These are phyloP conservation scores for Lactifluus subvellereus DNA, from an alignment of 768 basidiomycete species.

Conservation along the genomic window DNA sequence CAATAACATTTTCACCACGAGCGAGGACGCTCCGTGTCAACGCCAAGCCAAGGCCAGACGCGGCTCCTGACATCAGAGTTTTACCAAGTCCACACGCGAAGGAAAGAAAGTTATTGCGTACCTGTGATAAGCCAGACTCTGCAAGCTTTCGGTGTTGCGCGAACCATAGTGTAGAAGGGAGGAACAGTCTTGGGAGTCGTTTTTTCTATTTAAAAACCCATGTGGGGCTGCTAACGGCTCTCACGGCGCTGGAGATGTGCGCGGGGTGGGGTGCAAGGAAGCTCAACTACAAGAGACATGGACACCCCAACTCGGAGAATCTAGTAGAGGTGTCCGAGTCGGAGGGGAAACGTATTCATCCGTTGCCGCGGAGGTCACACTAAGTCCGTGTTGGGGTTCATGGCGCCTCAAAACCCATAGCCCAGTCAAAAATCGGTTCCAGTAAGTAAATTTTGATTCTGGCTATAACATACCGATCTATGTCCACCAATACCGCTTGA, in stretches of 20 bases:
- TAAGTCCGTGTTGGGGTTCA: too few relatives aligned
- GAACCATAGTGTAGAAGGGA: background rate
- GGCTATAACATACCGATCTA: too few relatives aligned
- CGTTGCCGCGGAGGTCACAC: too few relatives aligned
- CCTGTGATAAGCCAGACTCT: slow-evolving; percentile 20
- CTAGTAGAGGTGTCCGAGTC: background rate
- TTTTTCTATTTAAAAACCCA: background rate
- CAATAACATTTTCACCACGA: slow-evolving; percentile 17
- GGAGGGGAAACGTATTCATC: background rate
- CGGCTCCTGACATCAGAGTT: slow-evolving; percentile 1
- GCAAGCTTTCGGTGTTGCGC: background rate
- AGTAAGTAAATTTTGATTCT: too few relatives aligned
- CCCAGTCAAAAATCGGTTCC: too few relatives aligned
- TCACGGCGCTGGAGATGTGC: background rate
- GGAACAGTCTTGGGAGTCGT: background rate
- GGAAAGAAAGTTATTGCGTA: background rate
- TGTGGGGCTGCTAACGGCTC: background rate
- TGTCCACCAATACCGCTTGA: too few relatives aligned
- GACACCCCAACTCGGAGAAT: too few relatives aligned
- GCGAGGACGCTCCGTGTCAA: slow-evolving; percentile 5
- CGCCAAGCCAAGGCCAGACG: slow-evolving; percentile 15
- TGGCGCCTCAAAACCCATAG: too few relatives aligned
- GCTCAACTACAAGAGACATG: too few relatives aligned
- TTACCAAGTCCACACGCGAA: background rate
- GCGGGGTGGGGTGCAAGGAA: background rate